Evolutionary conservation across 1,284 basidiomycete species (phyloP).

Genomic region (Cerrena zonata): DNA sequence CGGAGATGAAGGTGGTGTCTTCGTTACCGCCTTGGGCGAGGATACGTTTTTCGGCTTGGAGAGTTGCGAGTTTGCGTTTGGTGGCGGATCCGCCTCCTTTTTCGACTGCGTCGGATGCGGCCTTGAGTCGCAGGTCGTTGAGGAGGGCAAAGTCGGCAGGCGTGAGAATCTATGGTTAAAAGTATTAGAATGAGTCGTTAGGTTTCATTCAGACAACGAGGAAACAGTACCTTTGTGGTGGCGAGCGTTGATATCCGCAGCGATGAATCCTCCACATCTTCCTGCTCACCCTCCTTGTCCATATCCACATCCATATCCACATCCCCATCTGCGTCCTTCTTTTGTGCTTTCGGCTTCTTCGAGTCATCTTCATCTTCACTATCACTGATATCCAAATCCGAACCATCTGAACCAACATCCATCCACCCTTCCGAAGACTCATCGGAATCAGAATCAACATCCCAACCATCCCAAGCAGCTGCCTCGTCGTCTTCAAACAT

Average conservation of each 20-base stretch:
- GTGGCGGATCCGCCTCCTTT: constrained; percentile 69
- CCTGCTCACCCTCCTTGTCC: constrained; percentile 15
- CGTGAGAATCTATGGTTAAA: constrained; percentile 74
- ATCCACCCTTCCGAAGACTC: constrained; percentile 80
- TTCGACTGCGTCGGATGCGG: constrained; percentile 71
- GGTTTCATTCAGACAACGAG: not conserved
- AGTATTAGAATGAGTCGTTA: constrained; percentile 7
- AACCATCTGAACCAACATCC: constrained; percentile 72
- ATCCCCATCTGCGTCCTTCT: constrained; percentile 27
- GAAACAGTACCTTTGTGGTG: constrained; percentile 63
- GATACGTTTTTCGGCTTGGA: constrained; percentile 66
- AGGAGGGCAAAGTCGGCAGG: constrained; percentile 95
- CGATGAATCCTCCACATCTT: constrained; percentile 19
- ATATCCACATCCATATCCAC: constrained; percentile 20
- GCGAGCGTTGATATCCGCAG: constrained; percentile 57
- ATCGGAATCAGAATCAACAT: constrained; percentile 58
- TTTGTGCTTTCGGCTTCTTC: constrained; percentile 32
- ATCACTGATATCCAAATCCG: constrained; percentile 76
- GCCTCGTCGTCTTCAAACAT: constrained; percentile 63
- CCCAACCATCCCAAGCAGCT: constrained; percentile 87
- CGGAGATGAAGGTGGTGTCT: constrained; percentile 77
- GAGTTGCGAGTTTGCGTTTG: constrained; percentile 80
- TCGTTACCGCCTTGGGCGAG: constrained; percentile 39
- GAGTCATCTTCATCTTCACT: constrained; percentile 72
- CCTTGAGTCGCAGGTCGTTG: constrained; percentile 83